Evolutionary conservation across 768 basidiomycete genomes (phyloP), one percentile per base, ranked within the genome.

Genomic region (Leccinum barrowsii): DNA sequence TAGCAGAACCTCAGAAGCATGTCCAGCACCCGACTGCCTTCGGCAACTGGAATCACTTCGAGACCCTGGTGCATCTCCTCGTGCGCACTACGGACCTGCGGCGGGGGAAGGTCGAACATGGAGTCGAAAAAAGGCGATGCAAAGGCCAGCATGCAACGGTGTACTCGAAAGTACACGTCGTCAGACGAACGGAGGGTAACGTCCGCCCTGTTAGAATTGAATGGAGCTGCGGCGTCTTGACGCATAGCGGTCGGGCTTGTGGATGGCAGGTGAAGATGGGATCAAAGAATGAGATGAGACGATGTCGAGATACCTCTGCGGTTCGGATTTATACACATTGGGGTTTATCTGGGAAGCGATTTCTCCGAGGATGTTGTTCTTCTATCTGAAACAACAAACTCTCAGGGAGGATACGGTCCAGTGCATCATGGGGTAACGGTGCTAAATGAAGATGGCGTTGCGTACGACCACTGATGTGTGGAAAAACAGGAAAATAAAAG

Each of bases 181-280:
- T 85, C 84, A 35, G 79, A 81, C 8, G 84, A 80, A 55, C 78
- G 77, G 42, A 85, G 67, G 59, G 81, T 75, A 42, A 84, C 70
- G 57, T 84, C 81, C 42, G 80, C 80, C 54, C 76, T 75, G 21
- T 71, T 70, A 50, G 77, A 70, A 54, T 84, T 68, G 67, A 85
- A 84, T 1, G 82, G 81, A 6, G 67, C 44, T 59, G 57, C 26
- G 19, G 71, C 71, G 47, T 66, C 64, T 54, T 52, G 57, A 12
- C 37, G 52, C 69, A 72, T 70, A 7, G 42, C 22, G 52, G 56
- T 50, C 8, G 42, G 49, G 52, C 7, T 40, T 22, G 35, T 37
- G 42, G 49, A 48, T 46, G 46, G n/a, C 22, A 28, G 42, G 19
- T 35, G 30, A 37, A 50, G 52, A 32, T 42, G 40, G 21, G 49